A percentile compares a stretch with the other conserved stretches of the same genome.
These are phyloP conservation scores for Pestalotiopsis sp. DNA, from an alignment of 2,329 filamentous ascomycete species.

Conservation along the genomic window DNA sequence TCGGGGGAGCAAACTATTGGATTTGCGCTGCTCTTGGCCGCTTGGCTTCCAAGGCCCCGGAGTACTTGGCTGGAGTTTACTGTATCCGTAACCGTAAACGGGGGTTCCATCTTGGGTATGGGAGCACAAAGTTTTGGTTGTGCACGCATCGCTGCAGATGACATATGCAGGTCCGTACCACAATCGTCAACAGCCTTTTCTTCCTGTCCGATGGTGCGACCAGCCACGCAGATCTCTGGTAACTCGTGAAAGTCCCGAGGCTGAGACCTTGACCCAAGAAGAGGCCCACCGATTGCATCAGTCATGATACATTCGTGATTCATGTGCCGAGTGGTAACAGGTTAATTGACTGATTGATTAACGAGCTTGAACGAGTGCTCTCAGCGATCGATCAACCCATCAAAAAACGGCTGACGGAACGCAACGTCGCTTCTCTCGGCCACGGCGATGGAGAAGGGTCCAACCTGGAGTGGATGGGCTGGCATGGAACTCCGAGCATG, in stretches of 20 bases:
- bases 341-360: background rate
- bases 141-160: background rate
- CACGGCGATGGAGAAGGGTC: background rate
- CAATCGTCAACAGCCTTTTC: background rate
- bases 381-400: no score
- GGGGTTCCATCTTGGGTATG: background rate
- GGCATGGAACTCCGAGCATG: background rate
- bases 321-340: background rate
- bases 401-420: background rate
- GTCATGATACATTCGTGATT: background rate
- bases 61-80: background rate
- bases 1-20: background rate
- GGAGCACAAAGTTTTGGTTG: background rate
- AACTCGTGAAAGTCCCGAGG: background rate
- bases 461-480: background rate
- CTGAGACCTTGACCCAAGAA: background rate
- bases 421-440: slow-evolving; percentile 6
- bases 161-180: background rate
- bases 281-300: background rate
- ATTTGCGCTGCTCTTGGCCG: background rate
- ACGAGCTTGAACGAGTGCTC: background rate
- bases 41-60: background rate
- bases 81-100: background rate
- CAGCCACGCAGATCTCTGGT: background rate
- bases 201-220: background rate